A percentile compares a stretch with the other conserved stretches of the same genome.
phyloP scores from a whole-genome alignment of 306 rosid species.

The Argentina anserina region DNA sequence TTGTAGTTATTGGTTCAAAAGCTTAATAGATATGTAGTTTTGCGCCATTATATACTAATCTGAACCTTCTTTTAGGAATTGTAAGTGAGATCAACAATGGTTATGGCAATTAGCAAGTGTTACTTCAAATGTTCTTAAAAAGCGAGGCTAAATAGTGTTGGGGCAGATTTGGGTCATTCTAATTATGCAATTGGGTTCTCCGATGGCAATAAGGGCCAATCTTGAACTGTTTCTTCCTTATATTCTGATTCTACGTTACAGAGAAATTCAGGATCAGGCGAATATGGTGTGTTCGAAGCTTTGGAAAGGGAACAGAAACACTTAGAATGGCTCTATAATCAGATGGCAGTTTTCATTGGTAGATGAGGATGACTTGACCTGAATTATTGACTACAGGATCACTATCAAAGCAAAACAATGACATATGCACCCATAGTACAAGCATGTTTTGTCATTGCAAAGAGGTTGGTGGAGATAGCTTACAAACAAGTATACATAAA shows the following conservation, averaged over 20 bases:
- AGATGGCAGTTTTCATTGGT: constrained; percentile 1
- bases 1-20: not conserved
- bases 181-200: not conserved
- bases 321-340: not conserved
- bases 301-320: not conserved
- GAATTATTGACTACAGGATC: constrained; percentile 14
- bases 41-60: not conserved
- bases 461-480: constrained; percentile 23
- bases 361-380: constrained; percentile 2
- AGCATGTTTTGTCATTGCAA: constrained; percentile 29
- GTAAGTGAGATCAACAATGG: not conserved
- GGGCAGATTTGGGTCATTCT: not conserved
- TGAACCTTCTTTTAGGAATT: not conserved
- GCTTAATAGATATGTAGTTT: not conserved
- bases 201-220: not conserved
- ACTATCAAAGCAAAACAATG: constrained; percentile 11
- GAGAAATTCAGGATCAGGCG: not conserved
- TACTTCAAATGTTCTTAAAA: not conserved
- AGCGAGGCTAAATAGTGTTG: not conserved
- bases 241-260: not conserved
- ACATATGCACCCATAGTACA: constrained; percentile 10
- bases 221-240: not conserved
- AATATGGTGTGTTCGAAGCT: not conserved
- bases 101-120: not conserved
- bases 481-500: constrained; percentile 30